Evolutionary conservation across 1,139 yeast genomes (phyloP).

Genomic region (Debaryomyces sp.): DNA sequence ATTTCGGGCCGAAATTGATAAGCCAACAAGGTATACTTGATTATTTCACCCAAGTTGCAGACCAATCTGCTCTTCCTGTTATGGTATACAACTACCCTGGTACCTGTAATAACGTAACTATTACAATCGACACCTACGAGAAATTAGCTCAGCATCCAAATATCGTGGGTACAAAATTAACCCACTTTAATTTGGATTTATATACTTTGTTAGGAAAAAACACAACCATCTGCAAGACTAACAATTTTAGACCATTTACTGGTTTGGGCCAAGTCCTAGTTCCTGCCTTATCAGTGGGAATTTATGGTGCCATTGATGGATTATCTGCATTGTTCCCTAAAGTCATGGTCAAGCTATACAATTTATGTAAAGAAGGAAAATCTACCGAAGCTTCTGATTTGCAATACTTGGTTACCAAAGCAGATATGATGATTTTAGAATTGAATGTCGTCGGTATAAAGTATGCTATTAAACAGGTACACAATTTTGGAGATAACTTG

Average conservation of each 20-base stretch:
- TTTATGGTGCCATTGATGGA: constrained; percentile 50
- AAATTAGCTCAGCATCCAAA: constrained; percentile 36
- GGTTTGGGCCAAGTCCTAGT: constrained; percentile 51
- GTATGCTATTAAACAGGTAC: constrained; percentile 33
- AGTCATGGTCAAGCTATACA: constrained; percentile 37
- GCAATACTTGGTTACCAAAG: constrained; percentile 41
- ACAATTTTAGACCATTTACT: constrained; percentile 42
- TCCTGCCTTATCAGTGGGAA: constrained; percentile 46
- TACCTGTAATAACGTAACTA: constrained; percentile 37
- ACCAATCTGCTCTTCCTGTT: constrained; percentile 30
- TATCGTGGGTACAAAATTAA: constrained; percentile 43
- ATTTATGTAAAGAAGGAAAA: constrained; percentile 29
- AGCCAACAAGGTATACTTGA: constrained; percentile 35
- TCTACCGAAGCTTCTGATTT: constrained; percentile 39
- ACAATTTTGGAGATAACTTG: constrained; percentile 21
- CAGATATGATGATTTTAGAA: constrained; percentile 43
- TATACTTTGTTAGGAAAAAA: constrained; percentile 35
- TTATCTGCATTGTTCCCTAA: constrained; percentile 46
- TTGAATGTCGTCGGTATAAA: constrained; percentile 49
- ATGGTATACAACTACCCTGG: constrained; percentile 38
- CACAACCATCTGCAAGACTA: constrained; percentile 28
- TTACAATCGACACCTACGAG: constrained; percentile 38
- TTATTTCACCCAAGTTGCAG: constrained; percentile 32
- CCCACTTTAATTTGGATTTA: constrained; percentile 42
- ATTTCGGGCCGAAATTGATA: constrained; percentile 34